Base-by-base conservation (phyloP, 352 stramenopile genomes). In the Phytophthora podocarpi region DNA sequence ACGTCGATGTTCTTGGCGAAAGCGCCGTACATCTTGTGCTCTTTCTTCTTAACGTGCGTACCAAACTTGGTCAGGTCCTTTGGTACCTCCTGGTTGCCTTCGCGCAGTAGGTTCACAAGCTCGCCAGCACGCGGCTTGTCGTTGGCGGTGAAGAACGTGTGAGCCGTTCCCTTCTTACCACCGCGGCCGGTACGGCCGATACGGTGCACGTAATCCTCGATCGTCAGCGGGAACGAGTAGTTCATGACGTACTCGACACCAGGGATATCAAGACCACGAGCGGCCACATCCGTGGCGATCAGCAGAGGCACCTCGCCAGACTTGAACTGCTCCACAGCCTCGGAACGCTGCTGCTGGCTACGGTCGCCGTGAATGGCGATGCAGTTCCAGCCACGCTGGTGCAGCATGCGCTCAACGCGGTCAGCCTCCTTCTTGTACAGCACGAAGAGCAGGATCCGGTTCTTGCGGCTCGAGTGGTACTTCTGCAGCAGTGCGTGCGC, bases 31-130 rank as follows among this genome's bases (percentile, higher is more conserved):
- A 99, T 73, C 69, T 99, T 99, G 89, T 99, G 96, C 75, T 99
- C 96, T 91, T 99, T 99, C 86, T 99, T 99, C 83, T 99, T 99
- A 43, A 99, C 98, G 28, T 98, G 97, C 58, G 96, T 99, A 59
- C 97, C 97, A 76, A 99, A 99, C 70, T 98, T 98, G 67, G 97
- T 92, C 30, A 99, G 78, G 41, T 96, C 96, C 23, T 94, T 84
- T 3, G 97, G 97, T 55, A 99, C 89, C 21, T 83, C 52, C 69
- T 98, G 93, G 50, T 97, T 97, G 43, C 95, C 89, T 55, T 98
- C 90, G 55, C 83, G 89, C 76, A 99, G 87, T 18, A 99, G 76
- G 69, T 99, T 98, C 35, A 99, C 95, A 7, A 99, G 78, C 61
- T 98, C 95, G 16, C 96, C 97, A 26, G 96, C 96, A 60, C 97